These are phyloP conservation scores for Lithohypha guttulata DNA, from an alignment of 2,329 filamentous ascomycete species.

Conservation along the genomic window DNA sequence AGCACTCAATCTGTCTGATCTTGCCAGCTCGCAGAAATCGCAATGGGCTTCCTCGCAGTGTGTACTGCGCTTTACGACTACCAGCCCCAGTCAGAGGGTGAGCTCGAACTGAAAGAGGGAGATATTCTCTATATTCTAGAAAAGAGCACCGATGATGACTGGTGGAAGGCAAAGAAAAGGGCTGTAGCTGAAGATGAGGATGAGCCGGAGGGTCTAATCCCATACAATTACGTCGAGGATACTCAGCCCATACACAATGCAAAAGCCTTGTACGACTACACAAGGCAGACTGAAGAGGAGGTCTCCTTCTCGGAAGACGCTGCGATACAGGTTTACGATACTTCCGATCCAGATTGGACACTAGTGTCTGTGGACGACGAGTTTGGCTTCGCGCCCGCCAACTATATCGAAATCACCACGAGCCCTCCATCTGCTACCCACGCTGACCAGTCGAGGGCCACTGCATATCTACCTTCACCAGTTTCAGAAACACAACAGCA, in stretches of 20 bases:
- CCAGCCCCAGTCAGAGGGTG: conserved; percentile 70
- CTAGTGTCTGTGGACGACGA: conserved; percentile 74
- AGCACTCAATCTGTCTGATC: background rate
- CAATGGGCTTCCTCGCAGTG: conserved; percentile 85
- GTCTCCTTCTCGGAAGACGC: conserved; percentile 89
- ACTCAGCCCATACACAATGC: conserved; percentile 58
- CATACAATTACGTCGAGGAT: conserved; percentile 90
- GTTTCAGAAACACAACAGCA: conserved; percentile 19
- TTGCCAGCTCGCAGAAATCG: conserved; percentile 12
- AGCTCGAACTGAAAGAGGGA: conserved; percentile 74
- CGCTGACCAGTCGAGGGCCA: conserved; percentile 15
- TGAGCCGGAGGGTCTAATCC: conserved; percentile 79
- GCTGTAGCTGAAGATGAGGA: conserved; percentile 75
- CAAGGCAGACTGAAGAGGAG: conserved; percentile 93
- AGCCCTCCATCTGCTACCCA: conserved; percentile 39
- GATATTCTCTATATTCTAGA: conserved; percentile 83
- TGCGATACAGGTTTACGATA: conserved; percentile 73
- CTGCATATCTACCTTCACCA: background rate
- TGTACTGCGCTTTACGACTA: conserved; percentile 92
- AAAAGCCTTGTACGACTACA: conserved; percentile 95
- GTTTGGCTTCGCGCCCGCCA: conserved; percentile 88
- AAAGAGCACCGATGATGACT: conserved; percentile 67
- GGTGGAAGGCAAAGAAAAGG: conserved; percentile 96
- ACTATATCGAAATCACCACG: conserved; percentile 73
- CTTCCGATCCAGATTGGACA: conserved; percentile 91